phyloP scores from a whole-genome alignment of 371 early-diverging fungal species.

The Mortierella sp. region DNA sequence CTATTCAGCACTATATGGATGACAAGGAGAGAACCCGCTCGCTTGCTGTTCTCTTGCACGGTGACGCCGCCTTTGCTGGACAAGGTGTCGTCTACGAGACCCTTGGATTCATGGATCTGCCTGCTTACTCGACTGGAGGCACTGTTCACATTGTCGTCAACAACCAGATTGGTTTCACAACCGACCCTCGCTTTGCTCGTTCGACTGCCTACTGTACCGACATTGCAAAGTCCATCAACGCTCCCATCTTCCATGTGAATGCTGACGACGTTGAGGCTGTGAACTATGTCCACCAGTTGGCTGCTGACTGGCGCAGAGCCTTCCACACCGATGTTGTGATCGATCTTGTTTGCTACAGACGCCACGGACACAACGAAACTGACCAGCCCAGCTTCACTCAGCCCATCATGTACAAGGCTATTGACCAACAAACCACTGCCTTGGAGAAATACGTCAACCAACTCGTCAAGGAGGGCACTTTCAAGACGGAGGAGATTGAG shows the following conservation, averaged over 20 bases:
- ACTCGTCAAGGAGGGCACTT: constrained; percentile 84
- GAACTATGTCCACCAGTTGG: constrained; percentile 91
- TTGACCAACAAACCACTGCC: constrained; percentile 84
- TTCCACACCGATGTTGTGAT: constrained; percentile 97
- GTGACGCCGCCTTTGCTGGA: constrained; percentile 98
- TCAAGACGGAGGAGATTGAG: constrained; percentile 84
- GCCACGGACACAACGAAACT: constrained; percentile 98
- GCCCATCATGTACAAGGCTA: constrained; percentile 95
- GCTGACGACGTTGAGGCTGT: constrained; percentile 98
- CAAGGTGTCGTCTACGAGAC: constrained; percentile 98
- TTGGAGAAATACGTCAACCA: constrained; percentile 85
- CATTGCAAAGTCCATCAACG: constrained; percentile 94
- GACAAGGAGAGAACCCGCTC: constrained; percentile 83
- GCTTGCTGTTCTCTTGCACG: constrained; percentile 95
- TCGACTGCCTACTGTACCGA: constrained; percentile 98
- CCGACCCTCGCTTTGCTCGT: constrained; percentile 94
- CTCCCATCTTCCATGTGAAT: constrained; percentile 98
- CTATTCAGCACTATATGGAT: constrained; percentile 91
- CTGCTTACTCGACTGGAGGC: constrained; percentile 95
- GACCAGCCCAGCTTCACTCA: constrained; percentile 99
- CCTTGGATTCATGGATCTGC: constrained; percentile 93
- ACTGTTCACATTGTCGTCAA: constrained; percentile 97
- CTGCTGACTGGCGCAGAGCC: constrained; percentile 94
- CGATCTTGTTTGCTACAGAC: constrained; percentile 96
- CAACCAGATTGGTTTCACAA: constrained; percentile 99